phyloP scores from a whole-genome alignment of 2,329 filamentous ascomycete genomes.

The Chaetothyriales sp. region DNA sequence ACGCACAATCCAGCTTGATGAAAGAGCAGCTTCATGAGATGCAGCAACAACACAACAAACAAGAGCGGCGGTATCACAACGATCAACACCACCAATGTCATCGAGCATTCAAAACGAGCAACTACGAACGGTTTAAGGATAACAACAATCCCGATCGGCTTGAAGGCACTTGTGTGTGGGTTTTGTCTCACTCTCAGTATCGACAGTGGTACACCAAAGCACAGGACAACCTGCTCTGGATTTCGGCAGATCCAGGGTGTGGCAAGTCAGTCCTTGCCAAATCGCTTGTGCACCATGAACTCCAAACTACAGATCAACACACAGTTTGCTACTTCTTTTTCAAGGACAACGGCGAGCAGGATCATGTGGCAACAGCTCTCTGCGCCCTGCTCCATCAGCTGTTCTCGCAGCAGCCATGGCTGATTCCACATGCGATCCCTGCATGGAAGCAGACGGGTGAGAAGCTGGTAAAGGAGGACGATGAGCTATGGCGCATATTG shows the following conservation, averaged over 20 bases:
- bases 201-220: conserved; percentile 16
- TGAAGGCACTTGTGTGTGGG: conserved; percentile 23
- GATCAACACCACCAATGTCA: background rate
- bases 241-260: conserved; percentile 28
- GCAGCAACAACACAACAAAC: background rate
- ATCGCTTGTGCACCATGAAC: conserved; percentile 22
- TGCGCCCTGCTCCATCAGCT: conserved; percentile 27
- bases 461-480: background rate
- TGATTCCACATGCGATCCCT: conserved; percentile 14
- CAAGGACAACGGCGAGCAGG: conserved; percentile 25
- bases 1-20: background rate
- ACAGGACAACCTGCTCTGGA: conserved; percentile 22
- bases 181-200: conserved; percentile 19
- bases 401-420: conserved; percentile 17
- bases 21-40: background rate
- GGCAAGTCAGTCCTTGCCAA: conserved; percentile 27
- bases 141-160: conserved; percentile 21
- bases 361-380: conserved; percentile 19
- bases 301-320: conserved; percentile 7
- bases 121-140: conserved; percentile 21
- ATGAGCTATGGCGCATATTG: conserved; percentile 6
- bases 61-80: background rate
- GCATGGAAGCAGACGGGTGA: conserved; percentile 5
- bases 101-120: background rate
- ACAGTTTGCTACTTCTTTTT: conserved; percentile 25